Evolutionary conservation across 331 rosid genomes (phyloP).

Genomic region (Rosa hybrid): DNA sequence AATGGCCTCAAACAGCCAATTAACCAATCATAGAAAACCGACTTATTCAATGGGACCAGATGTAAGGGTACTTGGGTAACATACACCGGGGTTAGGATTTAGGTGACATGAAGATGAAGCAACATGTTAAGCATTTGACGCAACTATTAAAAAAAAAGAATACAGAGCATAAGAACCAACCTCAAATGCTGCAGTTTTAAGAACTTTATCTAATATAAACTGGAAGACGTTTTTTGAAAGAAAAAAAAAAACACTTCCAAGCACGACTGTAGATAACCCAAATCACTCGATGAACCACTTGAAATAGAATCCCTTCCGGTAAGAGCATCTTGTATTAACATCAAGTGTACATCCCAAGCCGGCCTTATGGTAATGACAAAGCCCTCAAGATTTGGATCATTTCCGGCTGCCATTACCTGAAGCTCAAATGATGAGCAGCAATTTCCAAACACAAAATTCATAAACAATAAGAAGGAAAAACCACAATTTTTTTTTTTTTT

Average conservation of each 20-base stretch:
- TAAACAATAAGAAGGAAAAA: slow-evolving; percentile 23
- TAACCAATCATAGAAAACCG: too few species aligned
- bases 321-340: slow-evolving; percentile 66
- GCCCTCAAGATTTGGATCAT: slow-evolving; percentile 75
- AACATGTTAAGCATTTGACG: too few species aligned
- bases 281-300: slow-evolving; percentile 65
- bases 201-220: slow-evolving; percentile 77
- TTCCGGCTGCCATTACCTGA: slow-evolving; percentile 77
- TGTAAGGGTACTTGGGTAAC: too few species aligned
- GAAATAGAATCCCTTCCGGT: slow-evolving; percentile 57
- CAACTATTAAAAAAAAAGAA: neutral
- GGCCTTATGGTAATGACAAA: slow-evolving; percentile 70
- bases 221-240: slow-evolving; percentile 68
- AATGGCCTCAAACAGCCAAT: too few species aligned
- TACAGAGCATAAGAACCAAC: slow-evolving; percentile 38
- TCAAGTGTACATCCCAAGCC: slow-evolving; percentile 91
- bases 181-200: slow-evolving; percentile 86
- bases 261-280: slow-evolving; percentile 60
- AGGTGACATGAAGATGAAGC: too few species aligned
- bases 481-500: slow-evolving; percentile 18
- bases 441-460: slow-evolving; percentile 27
- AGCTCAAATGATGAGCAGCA: slow-evolving; percentile 30
- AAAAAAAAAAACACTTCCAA: slow-evolving; percentile 64
- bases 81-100: too few species aligned
- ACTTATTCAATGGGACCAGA: too few species aligned